A percentile compares a stretch with the other conserved stretches of the same genome.
These are phyloP conservation scores for Jimgerdemannia lactiflua DNA, from an alignment of 192 early-diverging fungal species.

Conservation along the genomic window DNA sequence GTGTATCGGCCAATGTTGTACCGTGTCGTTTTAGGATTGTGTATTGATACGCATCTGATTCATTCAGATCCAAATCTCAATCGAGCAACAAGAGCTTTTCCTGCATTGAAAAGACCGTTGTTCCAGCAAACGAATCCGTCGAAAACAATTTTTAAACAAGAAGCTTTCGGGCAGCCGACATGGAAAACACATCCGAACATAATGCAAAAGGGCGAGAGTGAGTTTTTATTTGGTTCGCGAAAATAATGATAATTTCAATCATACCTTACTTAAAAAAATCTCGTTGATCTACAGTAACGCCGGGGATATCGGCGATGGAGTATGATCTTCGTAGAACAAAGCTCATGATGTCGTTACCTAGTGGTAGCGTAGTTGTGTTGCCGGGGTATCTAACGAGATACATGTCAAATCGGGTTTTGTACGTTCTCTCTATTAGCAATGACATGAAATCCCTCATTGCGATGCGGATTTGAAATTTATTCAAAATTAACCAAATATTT, in stretches of 20 bases:
- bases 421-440: conserved; percentile 12
- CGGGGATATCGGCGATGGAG: conserved; percentile 72
- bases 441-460: neutral
- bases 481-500: neutral
- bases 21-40: too few species aligned
- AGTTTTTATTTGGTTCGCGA: conserved; percentile 2
- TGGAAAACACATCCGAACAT: neutral
- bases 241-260: conserved; percentile 3
- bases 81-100: too few species aligned
- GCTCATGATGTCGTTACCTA: conserved; percentile 60
- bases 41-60: too few species aligned
- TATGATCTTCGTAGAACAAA: conserved; percentile 70
- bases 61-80: too few species aligned
- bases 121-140: too few species aligned
- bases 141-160: too few species aligned
- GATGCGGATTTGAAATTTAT: neutral
- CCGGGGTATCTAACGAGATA: conserved; percentile 78
- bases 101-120: too few species aligned
- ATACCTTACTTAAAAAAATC: too few species aligned
- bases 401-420: conserved; percentile 89
- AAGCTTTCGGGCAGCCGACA: neutral
- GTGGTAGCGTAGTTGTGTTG: conserved; percentile 64
- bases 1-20: too few species aligned
- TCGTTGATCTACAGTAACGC: conserved; percentile 53
- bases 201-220: neutral